Conservation (phyloP, 2,329 filamentous ascomycete species). For the Rutstroemia sp. region DNA sequence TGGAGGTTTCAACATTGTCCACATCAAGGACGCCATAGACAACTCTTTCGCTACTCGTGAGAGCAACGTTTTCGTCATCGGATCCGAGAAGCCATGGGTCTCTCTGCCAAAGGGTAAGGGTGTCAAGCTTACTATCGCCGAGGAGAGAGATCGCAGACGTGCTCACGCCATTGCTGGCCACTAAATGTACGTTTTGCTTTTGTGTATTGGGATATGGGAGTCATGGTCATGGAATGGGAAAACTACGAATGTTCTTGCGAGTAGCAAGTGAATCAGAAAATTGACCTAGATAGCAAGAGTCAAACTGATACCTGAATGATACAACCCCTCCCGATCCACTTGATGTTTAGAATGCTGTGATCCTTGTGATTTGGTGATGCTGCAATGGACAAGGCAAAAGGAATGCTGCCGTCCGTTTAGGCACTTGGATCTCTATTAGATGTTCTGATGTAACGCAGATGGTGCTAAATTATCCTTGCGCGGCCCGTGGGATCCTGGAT, state of each 20-base stretch:
- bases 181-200: constrained; percentile 25
- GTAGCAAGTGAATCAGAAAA: constrained; percentile 20
- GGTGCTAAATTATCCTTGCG: no score
- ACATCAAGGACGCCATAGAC: constrained; percentile 99
- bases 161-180: constrained; percentile 40
- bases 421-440: no score
- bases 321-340: constrained; percentile 3
- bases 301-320: constrained; percentile 26
- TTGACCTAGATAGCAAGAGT: constrained; percentile 26
- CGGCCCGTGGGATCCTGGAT: no score
- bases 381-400: no score
- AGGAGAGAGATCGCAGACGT: constrained; percentile 97
- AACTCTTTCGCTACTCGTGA: constrained; percentile 99
- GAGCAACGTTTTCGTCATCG: constrained; percentile 99
- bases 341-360: neutral
- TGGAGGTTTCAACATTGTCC: constrained; percentile 99
- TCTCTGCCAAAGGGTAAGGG: constrained; percentile 99
- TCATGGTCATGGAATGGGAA: constrained; percentile 26
- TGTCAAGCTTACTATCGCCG: constrained; percentile 98
- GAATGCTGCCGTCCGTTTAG: no score
- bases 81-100: constrained; percentile 98
- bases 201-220: constrained; percentile 18
- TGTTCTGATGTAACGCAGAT: no score
- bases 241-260: constrained; percentile 23
- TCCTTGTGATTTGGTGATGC: neutral